Percentiles rank a stretch among this genome's conserved stretches.
These are phyloP conservation scores for Floccularia luteovirens DNA, from an alignment of 768 basidiomycete species.

Conservation along the genomic window DNA sequence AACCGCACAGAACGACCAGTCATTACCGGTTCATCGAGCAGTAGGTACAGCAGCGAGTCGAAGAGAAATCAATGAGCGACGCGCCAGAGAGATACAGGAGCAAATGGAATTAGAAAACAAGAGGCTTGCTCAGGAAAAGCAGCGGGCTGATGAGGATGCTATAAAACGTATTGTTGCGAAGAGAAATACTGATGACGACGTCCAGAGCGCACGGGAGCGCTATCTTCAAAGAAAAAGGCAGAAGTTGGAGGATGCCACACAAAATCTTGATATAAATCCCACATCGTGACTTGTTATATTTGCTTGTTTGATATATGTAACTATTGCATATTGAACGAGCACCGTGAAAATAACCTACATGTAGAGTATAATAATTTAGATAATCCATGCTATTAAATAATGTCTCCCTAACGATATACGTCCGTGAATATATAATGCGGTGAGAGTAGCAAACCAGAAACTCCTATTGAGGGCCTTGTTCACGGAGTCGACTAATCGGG, in stretches of 20 bases:
- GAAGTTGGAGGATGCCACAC: slow-evolving; percentile 47
- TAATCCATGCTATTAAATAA: no score
- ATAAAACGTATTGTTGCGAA: slow-evolving; percentile 59
- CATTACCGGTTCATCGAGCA: slow-evolving; percentile 54
- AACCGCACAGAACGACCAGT: slow-evolving; percentile 6
- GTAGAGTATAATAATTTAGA: no score
- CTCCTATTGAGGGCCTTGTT: slow-evolving; percentile 28
- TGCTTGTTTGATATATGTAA: no score
- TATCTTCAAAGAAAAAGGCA: slow-evolving; percentile 77
- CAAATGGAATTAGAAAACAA: slow-evolving; percentile 76
- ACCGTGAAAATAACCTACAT: no score
- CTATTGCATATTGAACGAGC: no score
- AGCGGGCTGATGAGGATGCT: slow-evolving; percentile 55
- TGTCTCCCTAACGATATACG: no score
- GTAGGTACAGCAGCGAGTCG: slow-evolving; percentile 78
- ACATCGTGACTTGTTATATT: no score
- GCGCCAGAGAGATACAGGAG: slow-evolving; percentile 65
- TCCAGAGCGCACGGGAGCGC: slow-evolving; percentile 67
- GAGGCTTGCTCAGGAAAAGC: slow-evolving; percentile 47
- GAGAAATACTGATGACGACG: slow-evolving; percentile 68
- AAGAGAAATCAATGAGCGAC: slow-evolving; percentile 78
- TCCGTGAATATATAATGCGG: no score
- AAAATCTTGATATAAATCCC: no score
- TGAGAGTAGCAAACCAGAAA: no score
- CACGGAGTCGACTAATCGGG: no score